phyloP scores from a whole-genome alignment of 257 asterid genomes.

The Solanum peruvianum region DNA sequence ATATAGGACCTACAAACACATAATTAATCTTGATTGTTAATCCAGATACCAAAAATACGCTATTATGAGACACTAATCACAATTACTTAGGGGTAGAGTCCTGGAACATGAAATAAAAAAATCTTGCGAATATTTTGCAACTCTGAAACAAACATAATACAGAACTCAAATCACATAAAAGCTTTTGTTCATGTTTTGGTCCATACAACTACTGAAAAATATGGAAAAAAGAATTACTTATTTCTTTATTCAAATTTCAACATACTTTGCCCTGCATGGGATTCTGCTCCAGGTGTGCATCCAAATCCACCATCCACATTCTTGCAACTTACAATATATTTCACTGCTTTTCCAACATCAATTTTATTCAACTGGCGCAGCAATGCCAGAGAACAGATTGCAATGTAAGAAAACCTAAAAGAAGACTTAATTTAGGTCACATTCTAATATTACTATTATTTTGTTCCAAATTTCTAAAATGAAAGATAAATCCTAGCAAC shows the following conservation, averaged over 20 bases:
- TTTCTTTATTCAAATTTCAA: neutral
- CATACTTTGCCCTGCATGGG: conserved; percentile 96
- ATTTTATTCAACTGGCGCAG: conserved; percentile 55
- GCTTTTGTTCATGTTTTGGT: neutral
- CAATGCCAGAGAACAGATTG: conserved; percentile 66
- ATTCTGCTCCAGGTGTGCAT: conserved; percentile 90
- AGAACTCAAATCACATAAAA: neutral
- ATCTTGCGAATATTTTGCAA: neutral
- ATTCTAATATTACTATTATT: neutral
- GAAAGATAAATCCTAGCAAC: neutral
- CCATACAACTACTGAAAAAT: neutral
- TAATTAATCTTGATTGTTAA: neutral
- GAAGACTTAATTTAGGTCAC: neutral
- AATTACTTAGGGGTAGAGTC: neutral
- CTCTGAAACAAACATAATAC: neutral
- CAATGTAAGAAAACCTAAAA: conserved; percentile 74
- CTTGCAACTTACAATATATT: conserved; percentile 83
- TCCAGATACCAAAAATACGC: neutral
- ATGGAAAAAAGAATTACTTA: neutral
- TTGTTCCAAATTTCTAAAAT: neutral
- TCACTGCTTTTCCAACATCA: conserved; percentile 65
- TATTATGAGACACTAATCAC: neutral
- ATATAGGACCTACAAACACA: neutral
- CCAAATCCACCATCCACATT: conserved; percentile 97
- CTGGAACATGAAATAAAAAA: neutral